Base-by-base conservation (phyloP, 306 rosid species). In the Medicago lupulina region DNA sequence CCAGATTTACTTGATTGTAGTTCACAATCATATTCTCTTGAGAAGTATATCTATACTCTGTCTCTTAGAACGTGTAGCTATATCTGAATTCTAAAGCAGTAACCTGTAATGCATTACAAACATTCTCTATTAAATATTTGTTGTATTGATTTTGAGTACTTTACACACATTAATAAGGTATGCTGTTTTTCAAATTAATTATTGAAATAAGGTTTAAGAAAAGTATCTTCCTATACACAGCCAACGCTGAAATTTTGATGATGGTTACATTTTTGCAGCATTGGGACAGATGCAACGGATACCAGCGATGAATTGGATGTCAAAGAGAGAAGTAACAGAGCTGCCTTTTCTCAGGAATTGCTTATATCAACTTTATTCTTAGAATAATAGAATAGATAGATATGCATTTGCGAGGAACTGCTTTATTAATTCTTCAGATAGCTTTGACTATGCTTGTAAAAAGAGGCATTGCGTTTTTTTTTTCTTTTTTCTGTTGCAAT, bases 261-360 rank as follows among this genome's bases (percentile, higher is more conserved):
- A n/a, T n/a, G n/a, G n/a, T n/a, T n/a, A n/a, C n/a, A n/a, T n/a
- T n/a, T n/a, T n/a, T n/a, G n/a, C n/a, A n/a, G n/a, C n/a, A n/a
- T n/a, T n/a, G n/a, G n/a, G n/a, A n/a, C n/a, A n/a, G n/a, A n/a
- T n/a, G n/a, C n/a, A n/a, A n/a, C n/a, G n/a, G n/a, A n/a, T n/a
- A n/a, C n/a, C n/a, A n/a, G n/a, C n/a, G n/a, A n/a, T 58, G 82
- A 77, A 46, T 23, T 78, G 71, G 87, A 90, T 78, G 66, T 6
- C 12, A 76, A 82, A 79, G 96, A 88, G 91, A 86, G 41, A 79
- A 89, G 78, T 80, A 70, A 63, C 76, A 88, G 81, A 76, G 94
- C 90, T 5, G 64, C 82, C 28, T 89, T 88, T 46, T 86, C 76
- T 80, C 97, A 83, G 49, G 76, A 85, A 55, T 50, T 96, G 84